phyloP scores from a whole-genome alignment of 192 early-diverging fungal genomes.

The Coemansia interrupta region DNA sequence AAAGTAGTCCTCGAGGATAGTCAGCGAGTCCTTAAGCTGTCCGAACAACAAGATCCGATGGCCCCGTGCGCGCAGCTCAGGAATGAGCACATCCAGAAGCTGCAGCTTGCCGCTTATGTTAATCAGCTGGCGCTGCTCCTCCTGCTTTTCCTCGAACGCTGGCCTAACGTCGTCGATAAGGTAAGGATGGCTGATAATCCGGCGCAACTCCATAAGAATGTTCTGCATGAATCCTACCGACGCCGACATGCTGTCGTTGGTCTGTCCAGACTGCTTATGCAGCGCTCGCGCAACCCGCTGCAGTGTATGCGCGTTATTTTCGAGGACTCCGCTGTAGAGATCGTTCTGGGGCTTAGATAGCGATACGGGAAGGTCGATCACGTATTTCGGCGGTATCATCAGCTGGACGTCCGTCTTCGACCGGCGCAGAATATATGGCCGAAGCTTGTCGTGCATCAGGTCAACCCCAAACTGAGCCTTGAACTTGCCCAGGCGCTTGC shows the following conservation, averaged over 20 bases:
- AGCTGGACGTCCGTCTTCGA: conserved; percentile 92
- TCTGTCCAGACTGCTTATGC: conserved; percentile 2
- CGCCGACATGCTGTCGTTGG: conserved; percentile 38
- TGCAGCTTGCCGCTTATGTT: conserved; percentile 92
- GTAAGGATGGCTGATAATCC: conserved; percentile 91
- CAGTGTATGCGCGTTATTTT: conserved; percentile 79
- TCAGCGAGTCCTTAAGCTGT: conserved; percentile 90
- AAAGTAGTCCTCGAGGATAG: conserved; percentile 89
- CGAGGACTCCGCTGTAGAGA: conserved; percentile 84
- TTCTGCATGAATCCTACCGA: conserved; percentile 68
- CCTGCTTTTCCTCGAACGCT: conserved; percentile 52
- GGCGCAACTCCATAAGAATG: conserved; percentile 93
- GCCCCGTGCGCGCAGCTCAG: conserved; percentile 77
- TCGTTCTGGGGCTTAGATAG: conserved; percentile 79
- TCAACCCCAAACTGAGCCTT: conserved; percentile 53
- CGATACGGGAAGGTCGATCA: conserved; percentile 89
- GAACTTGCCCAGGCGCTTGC: conserved; percentile 64
- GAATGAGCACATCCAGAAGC: conserved; percentile 84
- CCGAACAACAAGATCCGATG: conserved; percentile 95
- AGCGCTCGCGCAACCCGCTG: conserved; percentile 25
- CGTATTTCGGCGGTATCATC: conserved; percentile 86
- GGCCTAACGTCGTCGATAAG: conserved; percentile 69
- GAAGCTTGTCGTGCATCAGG: conserved; percentile 65
- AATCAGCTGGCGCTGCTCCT: conserved; percentile 76
- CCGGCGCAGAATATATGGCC: conserved; percentile 82